Base-by-base conservation (phyloP, 2,329 filamentous ascomycete genomes). In the Exophiala xenobiotica region DNA sequence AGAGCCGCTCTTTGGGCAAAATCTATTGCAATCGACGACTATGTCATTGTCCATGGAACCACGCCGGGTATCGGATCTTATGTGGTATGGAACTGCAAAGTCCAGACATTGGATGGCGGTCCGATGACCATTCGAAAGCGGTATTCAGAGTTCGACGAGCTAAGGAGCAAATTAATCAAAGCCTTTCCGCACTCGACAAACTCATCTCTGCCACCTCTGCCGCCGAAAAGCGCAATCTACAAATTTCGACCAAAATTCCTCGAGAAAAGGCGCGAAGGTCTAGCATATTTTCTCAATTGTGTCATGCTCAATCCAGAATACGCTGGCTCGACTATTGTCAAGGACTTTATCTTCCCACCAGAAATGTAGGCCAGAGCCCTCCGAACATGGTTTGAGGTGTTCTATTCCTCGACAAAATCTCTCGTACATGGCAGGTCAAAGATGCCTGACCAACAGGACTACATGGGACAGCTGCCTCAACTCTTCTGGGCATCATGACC, bases 251-350 rank as follows among this genome's bases (percentile, higher is more conserved):
- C 88, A 8, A 81, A 80, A 45, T 97, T 99, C 68, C 78, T 99
- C 14, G 91, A 96, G 69, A 85, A 86, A 65, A 80, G 93, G 64
- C 83, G 89, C 61, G 78, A 82, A 35, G 92, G 91, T 4, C 74
- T 99, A 53, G 85, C 89, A 66, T 96, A 97, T 67, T 99, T 97
- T 67, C 74, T 99, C 48, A 95, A 95, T 67, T 96, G 91, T 72
- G 85, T 96, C 55, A 73, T 97, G 59, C 74, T 96, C 23, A 96
- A 96, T 68, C 92, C 92, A 0, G 90, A 96, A 68, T 96, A 96
- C 66, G 88, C 90, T 26, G 87, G 88, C 8, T 93, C 89, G n/a
- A 88, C 90, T 0, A 83, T 96, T 1, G 77, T 96, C 37, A 95
- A 93, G 67, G 90, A 95, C 51, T 96, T 96, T 66, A 77, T 96